Base-by-base conservation (phyloP, 805 yeast species). In the Maudiozyma turicensis region DNA sequence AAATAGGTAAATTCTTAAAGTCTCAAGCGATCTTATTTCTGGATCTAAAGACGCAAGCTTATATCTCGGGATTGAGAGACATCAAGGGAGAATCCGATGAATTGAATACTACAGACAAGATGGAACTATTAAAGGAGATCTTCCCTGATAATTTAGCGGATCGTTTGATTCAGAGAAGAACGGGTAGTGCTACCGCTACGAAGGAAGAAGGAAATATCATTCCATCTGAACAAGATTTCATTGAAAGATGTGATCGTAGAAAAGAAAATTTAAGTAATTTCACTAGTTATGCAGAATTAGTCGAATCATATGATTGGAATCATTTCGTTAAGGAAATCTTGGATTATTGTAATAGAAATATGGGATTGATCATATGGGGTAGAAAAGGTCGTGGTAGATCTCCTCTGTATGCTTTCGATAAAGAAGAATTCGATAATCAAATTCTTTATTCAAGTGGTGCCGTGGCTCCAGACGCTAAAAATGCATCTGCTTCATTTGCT, bases 21-120 rank as follows among this genome's bases (percentile, higher is more conserved):
- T 78, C 85, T 8, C 96, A 87, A 57, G 89, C 93, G 0, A 80
- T 78, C 10, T 67, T 93, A 46, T 88, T 75, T 56, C 71, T 93
- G 39, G 97, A 93, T 56, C 74, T 93, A 62, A 93, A 93, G 64
- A 93, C 99, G 0, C 99, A 93, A 66, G 96, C 96, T 0, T 93
- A 81, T 61, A 89, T 93, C 20, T 83, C 96, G 1, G 96, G 95
- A 0, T 66, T 90, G 51, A 86, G 84, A 59, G 73, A 56, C 5
- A 40, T 29, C 33, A 49, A 50, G 11, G 52, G 48, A 28, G 54
- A 45, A 14, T 31, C 42, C 10, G 49, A 54, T 39, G 48, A 39
- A 9, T 51, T 57, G 3, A 49, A 54, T 5, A 14, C 37, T 9
- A 48, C 50, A 7, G 52, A 50, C 26, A 52, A 54, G 45, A 15